Evolutionary conservation across 192 early-diverging fungal species (phyloP).

Genomic region (Rhizoclosmatium sp.): DNA sequence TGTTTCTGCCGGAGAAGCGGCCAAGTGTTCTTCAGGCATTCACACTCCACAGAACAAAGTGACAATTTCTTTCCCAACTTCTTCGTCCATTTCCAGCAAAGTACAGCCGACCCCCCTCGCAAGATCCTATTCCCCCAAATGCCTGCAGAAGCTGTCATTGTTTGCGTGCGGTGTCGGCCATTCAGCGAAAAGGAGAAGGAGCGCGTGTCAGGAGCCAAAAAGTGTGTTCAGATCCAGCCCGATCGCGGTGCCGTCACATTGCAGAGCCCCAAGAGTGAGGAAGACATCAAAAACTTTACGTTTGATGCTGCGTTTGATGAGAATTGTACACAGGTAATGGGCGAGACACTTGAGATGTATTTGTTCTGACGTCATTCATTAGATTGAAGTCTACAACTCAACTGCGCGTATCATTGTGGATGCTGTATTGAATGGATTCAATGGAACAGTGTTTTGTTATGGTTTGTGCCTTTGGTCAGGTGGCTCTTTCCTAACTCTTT

Average conservation of each 20-base stretch:
- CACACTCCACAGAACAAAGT: neutral
- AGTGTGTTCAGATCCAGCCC: conserved; percentile 50
- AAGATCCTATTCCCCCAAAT: neutral
- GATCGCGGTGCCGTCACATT: conserved; percentile 50
- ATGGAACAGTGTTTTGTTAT: conserved; percentile 72
- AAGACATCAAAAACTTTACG: conserved; percentile 64
- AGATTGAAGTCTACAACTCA: conserved; percentile 66
- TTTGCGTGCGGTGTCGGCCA: conserved; percentile 65
- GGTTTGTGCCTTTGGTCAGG: conserved; percentile 38
- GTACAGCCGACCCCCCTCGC: neutral
- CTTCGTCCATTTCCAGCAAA: neutral
- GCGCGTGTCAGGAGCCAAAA: conserved; percentile 55
- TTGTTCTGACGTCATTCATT: neutral
- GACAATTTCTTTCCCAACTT: neutral
- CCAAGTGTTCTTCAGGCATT: neutral
- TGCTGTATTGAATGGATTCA: conserved; percentile 65
- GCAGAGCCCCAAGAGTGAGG: conserved; percentile 54
- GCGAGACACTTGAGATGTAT: neutral
- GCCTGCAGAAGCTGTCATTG: conserved; percentile 53
- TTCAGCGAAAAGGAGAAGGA: conserved; percentile 64
- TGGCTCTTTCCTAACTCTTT: neutral
- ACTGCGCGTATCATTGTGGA: conserved; percentile 67
- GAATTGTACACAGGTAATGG: conserved; percentile 53
- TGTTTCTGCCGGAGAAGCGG: conserved; percentile 22
- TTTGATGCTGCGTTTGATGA: conserved; percentile 70